Base-by-base conservation (phyloP, 2,329 filamentous ascomycete species). In the Macrophomina phaseolina region DNA sequence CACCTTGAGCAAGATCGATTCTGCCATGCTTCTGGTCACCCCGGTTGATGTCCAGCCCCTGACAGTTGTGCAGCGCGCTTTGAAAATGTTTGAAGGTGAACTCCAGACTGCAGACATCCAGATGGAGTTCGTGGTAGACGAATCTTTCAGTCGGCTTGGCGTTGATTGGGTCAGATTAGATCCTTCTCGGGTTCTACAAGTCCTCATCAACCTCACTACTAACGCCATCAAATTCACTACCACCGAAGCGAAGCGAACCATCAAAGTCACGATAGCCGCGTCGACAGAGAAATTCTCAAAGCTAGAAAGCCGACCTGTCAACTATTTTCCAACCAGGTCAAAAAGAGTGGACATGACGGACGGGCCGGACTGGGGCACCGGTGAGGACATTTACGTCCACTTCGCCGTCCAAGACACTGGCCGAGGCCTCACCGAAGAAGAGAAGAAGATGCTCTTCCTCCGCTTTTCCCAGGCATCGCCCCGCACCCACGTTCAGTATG, bases 171-270 rank as follows among this genome's bases (percentile, higher is more conserved):
- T 93, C 48, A 90, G 86, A 69, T 81, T 93, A 34, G 92, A 94
- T 74, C 89, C 91, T 0, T 90, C 89, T 16, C 85, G 91, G 30
- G 87, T 94, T 60, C 85, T 91, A 62, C 91, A 94, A 76, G 90
- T 94, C 0, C 81, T 94, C 3, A 93, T 94, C 75, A 94, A 94
- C 71, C 83, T 94, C 1, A 86, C 91, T 8, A 92, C 91, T 7
- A 94, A 94, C 72, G 90, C 91, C 0, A 89, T 94, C 76, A 94
- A 94, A 72, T 94, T 94, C 73, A 94, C 92, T 0, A 88, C 88
- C 42, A 83, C 83, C 0, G 86, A 89, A 18, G 82, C 83, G 16
- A 85, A 81, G 12, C 85, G 88, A 7, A 86, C 86, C 3, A 93
- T 93, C 69, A 83, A 83, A 6, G 86, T 93, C 28, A 87, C 84